A percentile compares a stretch with the other conserved stretches of the same genome.
These are phyloP conservation scores for Colletotrichum lini DNA, from an alignment of 2,329 filamentous ascomycete genomes.

Conservation along the genomic window DNA sequence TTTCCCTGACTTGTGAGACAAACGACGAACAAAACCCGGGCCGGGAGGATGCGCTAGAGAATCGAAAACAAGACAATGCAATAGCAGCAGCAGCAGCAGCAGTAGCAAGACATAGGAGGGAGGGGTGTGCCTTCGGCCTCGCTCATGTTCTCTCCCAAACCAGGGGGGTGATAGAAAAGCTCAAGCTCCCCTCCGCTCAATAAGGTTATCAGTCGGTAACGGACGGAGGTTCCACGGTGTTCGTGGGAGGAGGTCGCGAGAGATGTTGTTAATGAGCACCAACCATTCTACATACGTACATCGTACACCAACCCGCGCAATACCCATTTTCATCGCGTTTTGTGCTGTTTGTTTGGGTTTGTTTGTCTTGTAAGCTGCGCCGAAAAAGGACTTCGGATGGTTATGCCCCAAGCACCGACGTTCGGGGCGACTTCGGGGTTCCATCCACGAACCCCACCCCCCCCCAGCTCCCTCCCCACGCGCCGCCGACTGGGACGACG, in stretches of 20 bases:
- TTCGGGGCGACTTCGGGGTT: slow-evolving; percentile 30
- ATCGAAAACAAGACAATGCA: background rate
- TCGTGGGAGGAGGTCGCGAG: background rate
- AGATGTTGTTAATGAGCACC: background rate
- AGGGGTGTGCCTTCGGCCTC: background rate
- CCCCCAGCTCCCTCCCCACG: background rate
- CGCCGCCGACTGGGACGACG: background rate
- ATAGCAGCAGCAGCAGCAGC: too few relatives aligned
- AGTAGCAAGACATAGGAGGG: background rate
- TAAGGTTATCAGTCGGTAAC: slow-evolving; percentile 4
- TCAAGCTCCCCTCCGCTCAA: background rate
- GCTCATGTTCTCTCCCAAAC: background rate
- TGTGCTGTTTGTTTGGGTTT: too few relatives aligned
- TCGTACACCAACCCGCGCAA: background rate
- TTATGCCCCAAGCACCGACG: background rate
- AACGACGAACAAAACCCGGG: slow-evolving; percentile 39
- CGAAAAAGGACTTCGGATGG: slow-evolving; percentile 11
- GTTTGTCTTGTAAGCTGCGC: background rate
- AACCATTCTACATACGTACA: too few relatives aligned
- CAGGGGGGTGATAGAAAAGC: background rate
- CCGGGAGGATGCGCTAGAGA: slow-evolving; percentile 24
- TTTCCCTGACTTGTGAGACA: slow-evolving; percentile 19
- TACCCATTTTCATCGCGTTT: too few relatives aligned
- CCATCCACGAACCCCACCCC: slow-evolving; percentile 9
- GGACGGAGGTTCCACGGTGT: slow-evolving; percentile 11